phyloP scores from a whole-genome alignment of 2,329 filamentous ascomycete species.

The Rhynchosporium secalis region DNA sequence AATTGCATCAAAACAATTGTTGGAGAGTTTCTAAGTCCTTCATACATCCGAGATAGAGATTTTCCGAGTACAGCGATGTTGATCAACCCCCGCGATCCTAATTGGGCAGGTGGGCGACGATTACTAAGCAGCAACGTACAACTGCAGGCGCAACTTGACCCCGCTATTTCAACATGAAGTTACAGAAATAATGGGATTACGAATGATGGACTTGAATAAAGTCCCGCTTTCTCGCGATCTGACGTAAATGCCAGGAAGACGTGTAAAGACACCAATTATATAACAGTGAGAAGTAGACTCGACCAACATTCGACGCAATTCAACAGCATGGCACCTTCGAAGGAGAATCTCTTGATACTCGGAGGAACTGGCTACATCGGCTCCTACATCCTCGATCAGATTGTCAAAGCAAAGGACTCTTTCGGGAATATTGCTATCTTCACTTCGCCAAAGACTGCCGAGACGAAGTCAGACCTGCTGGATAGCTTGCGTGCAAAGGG shows the following conservation, averaged over 20 bases:
- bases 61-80: too few species aligned
- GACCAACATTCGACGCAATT: not conserved
- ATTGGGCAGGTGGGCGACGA: too few species aligned
- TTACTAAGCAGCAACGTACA: too few species aligned
- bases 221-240: not conserved
- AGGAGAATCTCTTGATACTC: constrained; percentile 49
- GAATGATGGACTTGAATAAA: not conserved
- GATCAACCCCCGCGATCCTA: too few species aligned
- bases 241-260: not conserved
- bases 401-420: constrained; percentile 46
- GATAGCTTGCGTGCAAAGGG: constrained; percentile 47
- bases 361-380: constrained; percentile 56
- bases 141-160: not conserved
- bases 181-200: not conserved
- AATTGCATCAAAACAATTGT: too few species aligned
- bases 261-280: not conserved
- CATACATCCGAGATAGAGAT: too few species aligned
- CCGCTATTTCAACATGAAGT: not conserved
- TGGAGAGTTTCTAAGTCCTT: too few species aligned
- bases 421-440: constrained; percentile 55
- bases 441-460: constrained; percentile 54
- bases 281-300: not conserved
- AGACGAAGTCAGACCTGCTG: constrained; percentile 51
- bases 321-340: constrained; percentile 9
- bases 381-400: constrained; percentile 50